Base-by-base conservation (phyloP, 257 asterid genomes). In the Leptodermis oblonga region DNA sequence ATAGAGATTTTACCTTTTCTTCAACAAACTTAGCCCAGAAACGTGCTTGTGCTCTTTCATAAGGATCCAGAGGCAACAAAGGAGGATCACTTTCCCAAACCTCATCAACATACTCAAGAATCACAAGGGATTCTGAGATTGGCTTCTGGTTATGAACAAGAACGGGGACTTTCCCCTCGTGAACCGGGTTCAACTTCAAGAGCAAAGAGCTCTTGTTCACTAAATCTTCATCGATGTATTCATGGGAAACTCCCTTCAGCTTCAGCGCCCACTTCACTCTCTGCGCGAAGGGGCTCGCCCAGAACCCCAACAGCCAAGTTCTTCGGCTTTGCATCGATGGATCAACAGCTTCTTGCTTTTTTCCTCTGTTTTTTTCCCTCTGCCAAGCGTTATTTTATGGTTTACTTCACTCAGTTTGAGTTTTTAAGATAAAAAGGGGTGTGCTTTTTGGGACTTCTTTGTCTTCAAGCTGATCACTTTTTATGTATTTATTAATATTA, bases 261-360 rank as follows among this genome's bases (percentile, higher is more conserved):
- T 79, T 82, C 59, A 84, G 55, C 1, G 81, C 86, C 85, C 83
- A 82, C 34, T 76, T 73, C 46, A 84, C 89, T 33, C 86, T 75
- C 0, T 72, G 73, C n/a, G 48, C 79, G 58, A 25, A 79, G 30
- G 78, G 82, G 79, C 89, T 84, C 1, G 67, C 77, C 85, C 86
- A 79, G 26, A 70, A 77, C 4, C 89, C 86, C 25, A 84, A 41
- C 3, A 84, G 23, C 52, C 80, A 75, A 62, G 82, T 82, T 48
- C 65, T 66, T 15, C 46, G 7, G 22, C 34, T 59, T 54, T 39
- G 49, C 49, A 43, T 43, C 49, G n/a, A n/a, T n/a, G n/a, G n/a
- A n/a, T n/a, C n/a, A n/a, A 43, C 49, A 43, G 18, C 49, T 43
- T 43, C 39, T 6, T 34, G 4, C 39, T 34, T 34, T 34, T 34